These are phyloP conservation scores for Rickenella mellea DNA, from an alignment of 768 basidiomycete species.

Conservation along the genomic window DNA sequence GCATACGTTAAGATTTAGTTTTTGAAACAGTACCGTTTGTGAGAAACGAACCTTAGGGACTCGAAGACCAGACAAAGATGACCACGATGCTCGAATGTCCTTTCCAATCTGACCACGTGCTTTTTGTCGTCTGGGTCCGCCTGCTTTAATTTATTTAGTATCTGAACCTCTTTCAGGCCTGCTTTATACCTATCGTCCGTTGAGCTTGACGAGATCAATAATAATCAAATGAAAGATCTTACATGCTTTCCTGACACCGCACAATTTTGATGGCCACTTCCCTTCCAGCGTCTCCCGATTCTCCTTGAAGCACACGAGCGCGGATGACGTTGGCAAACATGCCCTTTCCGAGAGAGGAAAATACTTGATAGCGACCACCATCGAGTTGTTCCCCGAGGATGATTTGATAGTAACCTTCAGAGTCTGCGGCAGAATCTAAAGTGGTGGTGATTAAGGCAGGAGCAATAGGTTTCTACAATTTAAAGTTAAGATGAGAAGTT, in stretches of 20 bases:
- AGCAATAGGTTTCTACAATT: slow-evolving; percentile 34
- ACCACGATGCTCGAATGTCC: slow-evolving; percentile 95
- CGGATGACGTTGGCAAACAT: slow-evolving; percentile 98
- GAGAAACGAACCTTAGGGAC: slow-evolving; percentile 60
- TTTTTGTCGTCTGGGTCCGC: slow-evolving; percentile 97
- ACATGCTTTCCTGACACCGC: slow-evolving; percentile 95
- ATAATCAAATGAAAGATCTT: slow-evolving; percentile 19
- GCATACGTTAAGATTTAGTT: neutral
- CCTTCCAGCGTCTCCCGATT: slow-evolving; percentile 40
- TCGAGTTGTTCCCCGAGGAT: slow-evolving; percentile 93
- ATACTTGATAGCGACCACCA: slow-evolving; percentile 88
- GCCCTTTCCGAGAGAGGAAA: slow-evolving; percentile 91
- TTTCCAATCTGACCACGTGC: slow-evolving; percentile 85
- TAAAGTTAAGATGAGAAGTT: neutral
- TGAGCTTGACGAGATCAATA: slow-evolving; percentile 1
- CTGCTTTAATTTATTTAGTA: slow-evolving; percentile 76
- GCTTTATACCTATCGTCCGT: slow-evolving; percentile 71
- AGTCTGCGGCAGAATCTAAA: slow-evolving; percentile 83
- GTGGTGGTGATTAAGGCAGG: slow-evolving; percentile 68
- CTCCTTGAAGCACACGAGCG: slow-evolving; percentile 68
- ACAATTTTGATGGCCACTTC: slow-evolving; percentile 99
- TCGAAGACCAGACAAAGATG: slow-evolving; percentile 97
- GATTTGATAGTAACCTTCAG: slow-evolving; percentile 92
- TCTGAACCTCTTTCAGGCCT: slow-evolving; percentile 85
- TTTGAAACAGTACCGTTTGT: neutral